Evolutionary conservation across 2,329 filamentous ascomycete species (phyloP).

Genomic region (Monosporascus sp.): DNA sequence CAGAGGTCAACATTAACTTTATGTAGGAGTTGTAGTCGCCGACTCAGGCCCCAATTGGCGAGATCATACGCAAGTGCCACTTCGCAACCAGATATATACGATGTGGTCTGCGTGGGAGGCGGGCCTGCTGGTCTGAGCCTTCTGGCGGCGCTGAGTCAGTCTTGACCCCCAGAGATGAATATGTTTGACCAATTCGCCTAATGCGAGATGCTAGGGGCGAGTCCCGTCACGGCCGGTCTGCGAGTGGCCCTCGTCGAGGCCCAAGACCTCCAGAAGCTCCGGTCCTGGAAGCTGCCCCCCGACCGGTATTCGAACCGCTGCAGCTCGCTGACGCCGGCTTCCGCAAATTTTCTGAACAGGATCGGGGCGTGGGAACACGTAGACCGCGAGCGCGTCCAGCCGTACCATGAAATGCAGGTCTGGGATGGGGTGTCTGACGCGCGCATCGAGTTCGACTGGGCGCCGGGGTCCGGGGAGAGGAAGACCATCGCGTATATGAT

Average conservation of each 20-base stretch:
- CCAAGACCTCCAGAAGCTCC: conserved; percentile 70
- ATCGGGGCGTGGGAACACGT: conserved; percentile 85
- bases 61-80: conserved; percentile 37
- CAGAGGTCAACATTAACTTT: conserved; percentile 20
- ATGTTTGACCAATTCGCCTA: background rate
- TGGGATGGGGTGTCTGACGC: conserved; percentile 93
- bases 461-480: conserved; percentile 37
- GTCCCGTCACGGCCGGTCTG: conserved; percentile 67
- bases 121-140: conserved; percentile 85
- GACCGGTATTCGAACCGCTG: conserved; percentile 86
- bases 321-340: conserved; percentile 87
- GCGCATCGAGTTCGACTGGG: conserved; percentile 83
- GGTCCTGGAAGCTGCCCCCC: conserved; percentile 59
- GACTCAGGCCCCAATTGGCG: conserved; percentile 28
- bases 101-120: conserved; percentile 87
- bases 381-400: conserved; percentile 67
- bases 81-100: conserved; percentile 67
- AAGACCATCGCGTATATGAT: conserved; percentile 90
- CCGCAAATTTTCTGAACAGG: conserved; percentile 71
- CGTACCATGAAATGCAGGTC: conserved; percentile 94
- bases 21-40: conserved; percentile 42
- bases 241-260: conserved; percentile 86
- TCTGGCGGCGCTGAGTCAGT: conserved; percentile 67
- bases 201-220: conserved; percentile 53
- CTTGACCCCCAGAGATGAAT: background rate